phyloP scores from a whole-genome alignment of 441 rosid species.

The Lepidium campestre region DNA sequence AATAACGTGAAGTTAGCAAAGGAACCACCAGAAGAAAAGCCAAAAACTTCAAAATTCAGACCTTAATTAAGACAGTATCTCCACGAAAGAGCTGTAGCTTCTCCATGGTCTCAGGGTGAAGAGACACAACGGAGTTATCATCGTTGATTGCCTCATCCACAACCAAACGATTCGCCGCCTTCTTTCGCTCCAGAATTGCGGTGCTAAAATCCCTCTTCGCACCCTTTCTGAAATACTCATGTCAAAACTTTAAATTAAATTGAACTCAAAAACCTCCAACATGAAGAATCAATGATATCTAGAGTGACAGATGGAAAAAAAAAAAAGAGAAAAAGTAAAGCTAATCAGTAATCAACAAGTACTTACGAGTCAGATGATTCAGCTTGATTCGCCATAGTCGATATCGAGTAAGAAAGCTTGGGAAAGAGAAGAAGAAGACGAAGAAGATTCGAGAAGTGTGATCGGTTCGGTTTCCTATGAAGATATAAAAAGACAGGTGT shows the following conservation, averaged over 20 bases:
- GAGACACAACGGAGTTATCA: conserved; percentile 42
- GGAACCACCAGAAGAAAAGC: background rate
- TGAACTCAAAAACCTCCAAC: background rate
- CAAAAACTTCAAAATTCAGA: conserved; percentile 2
- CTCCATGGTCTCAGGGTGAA: conserved; percentile 48
- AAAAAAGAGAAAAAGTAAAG: no score
- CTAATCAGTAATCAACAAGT: background rate
- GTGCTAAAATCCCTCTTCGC: conserved; percentile 48
- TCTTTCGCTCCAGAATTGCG: conserved; percentile 51
- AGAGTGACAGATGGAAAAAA: background rate
- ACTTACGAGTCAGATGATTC: conserved; percentile 31
- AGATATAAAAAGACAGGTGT: background rate
- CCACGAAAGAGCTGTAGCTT: conserved; percentile 51
- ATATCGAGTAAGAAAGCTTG: background rate
- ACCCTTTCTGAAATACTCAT: conserved; percentile 27
- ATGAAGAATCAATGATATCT: background rate
- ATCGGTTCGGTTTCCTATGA: background rate
- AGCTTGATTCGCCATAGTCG: conserved; percentile 19
- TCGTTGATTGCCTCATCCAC: conserved; percentile 52
- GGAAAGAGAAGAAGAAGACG: background rate
- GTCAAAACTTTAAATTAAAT: background rate
- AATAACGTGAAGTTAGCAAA: background rate
- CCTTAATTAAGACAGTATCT: conserved; percentile 49
- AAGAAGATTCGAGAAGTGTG: background rate
- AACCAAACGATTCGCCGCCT: conserved; percentile 45